Percentiles rank a stretch among this genome's conserved stretches.
phyloP scores from a whole-genome alignment of 768 basidiomycete species.

The Mycena capillaripes region DNA sequence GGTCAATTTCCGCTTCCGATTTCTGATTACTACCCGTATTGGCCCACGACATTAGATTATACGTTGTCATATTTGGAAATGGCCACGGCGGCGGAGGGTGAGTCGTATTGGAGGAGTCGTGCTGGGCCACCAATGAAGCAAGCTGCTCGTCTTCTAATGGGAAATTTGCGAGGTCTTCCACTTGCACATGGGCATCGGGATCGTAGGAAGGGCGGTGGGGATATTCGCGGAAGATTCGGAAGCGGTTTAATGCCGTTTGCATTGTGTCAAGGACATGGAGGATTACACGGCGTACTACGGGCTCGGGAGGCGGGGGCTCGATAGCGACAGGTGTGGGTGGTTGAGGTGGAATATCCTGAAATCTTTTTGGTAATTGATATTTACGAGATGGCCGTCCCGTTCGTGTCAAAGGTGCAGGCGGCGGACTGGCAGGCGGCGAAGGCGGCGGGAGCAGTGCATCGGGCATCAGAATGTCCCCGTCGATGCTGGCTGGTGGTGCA shows the following conservation, averaged over 20 bases:
- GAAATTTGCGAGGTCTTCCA: conserved; percentile 37
- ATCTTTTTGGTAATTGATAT: conserved; percentile 29
- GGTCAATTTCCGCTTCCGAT: conserved; percentile 33
- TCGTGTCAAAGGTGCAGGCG: conserved; percentile 30
- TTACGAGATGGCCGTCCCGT: conserved; percentile 34
- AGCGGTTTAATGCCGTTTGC: conserved; percentile 36
- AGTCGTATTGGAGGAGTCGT: background rate
- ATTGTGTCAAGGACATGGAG: conserved; percentile 37
- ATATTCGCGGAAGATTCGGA: conserved; percentile 41
- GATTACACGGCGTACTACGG: conserved; percentile 28
- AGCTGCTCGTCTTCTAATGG: background rate
- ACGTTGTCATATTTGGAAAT: conserved; percentile 39
- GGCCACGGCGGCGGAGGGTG: conserved; percentile 32
- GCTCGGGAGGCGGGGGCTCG: background rate
- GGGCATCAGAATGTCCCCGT: background rate
- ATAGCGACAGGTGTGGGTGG: background rate
- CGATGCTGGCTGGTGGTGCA: background rate
- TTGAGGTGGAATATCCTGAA: conserved; percentile 31
- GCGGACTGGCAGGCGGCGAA: conserved; percentile 20
- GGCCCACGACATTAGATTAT: conserved; percentile 41
- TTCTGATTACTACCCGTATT: conserved; percentile 37
- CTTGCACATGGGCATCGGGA: conserved; percentile 36
- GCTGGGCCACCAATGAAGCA: background rate
- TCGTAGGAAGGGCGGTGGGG: conserved; percentile 42
- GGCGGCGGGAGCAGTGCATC: conserved; percentile 21